A percentile compares a stretch with the other conserved stretches of the same genome.
These are phyloP conservation scores for Phytopythium oedochilum DNA, from an alignment of 352 stramenopile genomes.

Conservation along the genomic window DNA sequence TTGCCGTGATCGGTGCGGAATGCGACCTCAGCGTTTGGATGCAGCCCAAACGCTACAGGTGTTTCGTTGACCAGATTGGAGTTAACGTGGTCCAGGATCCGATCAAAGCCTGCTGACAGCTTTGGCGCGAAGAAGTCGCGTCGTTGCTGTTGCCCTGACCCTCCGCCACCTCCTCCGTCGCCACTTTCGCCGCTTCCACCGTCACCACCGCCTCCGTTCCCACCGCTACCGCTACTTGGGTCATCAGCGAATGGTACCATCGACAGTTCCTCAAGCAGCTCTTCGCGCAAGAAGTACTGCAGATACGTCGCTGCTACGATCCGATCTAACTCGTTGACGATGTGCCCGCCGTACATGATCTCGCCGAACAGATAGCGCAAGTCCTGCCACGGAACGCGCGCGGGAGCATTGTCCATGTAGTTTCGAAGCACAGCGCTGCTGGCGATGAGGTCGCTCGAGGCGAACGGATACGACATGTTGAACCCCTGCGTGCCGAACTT, in stretches of 20 bases:
- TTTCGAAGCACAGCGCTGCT: slow-evolving; percentile 86
- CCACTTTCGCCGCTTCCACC: slow-evolving; percentile 8
- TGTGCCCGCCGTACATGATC: slow-evolving; percentile 89
- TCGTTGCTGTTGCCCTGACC: slow-evolving; percentile 20
- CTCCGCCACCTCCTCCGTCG: slow-evolving; percentile 19
- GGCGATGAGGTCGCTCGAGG: slow-evolving; percentile 76
- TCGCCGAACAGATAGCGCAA: slow-evolving; percentile 86
- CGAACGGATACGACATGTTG: slow-evolving; percentile 91
- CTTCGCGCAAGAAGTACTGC: slow-evolving; percentile 84
- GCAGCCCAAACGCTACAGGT: slow-evolving; percentile 86
- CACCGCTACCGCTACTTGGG: slow-evolving; percentile 4
- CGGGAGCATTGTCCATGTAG: slow-evolving; percentile 91
- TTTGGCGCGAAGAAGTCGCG: slow-evolving; percentile 74
- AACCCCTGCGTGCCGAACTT: slow-evolving; percentile 90
- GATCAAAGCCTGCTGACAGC: slow-evolving; percentile 62
- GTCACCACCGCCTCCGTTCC: slow-evolving; percentile 12
- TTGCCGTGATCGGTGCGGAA: slow-evolving; percentile 87
- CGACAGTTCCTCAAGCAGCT: slow-evolving; percentile 86
- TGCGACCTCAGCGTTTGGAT: slow-evolving; percentile 92
- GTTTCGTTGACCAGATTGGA: slow-evolving; percentile 73
- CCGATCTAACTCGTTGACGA: slow-evolving; percentile 81
- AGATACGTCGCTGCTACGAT: slow-evolving; percentile 83
- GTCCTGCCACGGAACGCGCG: slow-evolving; percentile 87
- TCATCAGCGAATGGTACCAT: slow-evolving; percentile 87
- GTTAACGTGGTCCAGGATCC: slow-evolving; percentile 89